A percentile compares a stretch with the other conserved stretches of the same genome.
Conservation (phyloP, 164 flowering plant species). For the Chloranthus sessilifolius region DNA sequence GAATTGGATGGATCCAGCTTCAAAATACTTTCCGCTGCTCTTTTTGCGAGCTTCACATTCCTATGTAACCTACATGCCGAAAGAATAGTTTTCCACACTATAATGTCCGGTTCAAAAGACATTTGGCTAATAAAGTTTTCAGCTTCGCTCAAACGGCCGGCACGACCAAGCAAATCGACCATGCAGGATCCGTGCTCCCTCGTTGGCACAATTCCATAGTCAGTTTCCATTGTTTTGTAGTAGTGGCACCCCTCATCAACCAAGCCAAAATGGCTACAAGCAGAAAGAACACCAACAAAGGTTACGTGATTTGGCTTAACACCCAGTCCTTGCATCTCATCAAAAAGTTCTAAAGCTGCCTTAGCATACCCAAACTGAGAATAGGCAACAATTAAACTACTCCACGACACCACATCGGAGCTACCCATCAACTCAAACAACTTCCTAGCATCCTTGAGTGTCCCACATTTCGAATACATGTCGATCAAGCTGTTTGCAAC, state of each 20-base stretch:
- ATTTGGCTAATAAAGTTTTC: slow-evolving; percentile 43
- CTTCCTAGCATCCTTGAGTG: slow-evolving; percentile 31
- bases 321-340: slow-evolving; percentile 35
- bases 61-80: slow-evolving; percentile 54
- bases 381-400: slow-evolving; percentile 54
- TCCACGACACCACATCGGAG: slow-evolving; percentile 68
- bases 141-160: slow-evolving; percentile 54
- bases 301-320: slow-evolving; percentile 57
- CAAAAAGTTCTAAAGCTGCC: slow-evolving; percentile 50
- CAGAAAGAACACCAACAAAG: slow-evolving; percentile 57
- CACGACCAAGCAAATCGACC: slow-evolving; percentile 60
- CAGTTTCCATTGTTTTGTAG: slow-evolving; percentile 39
- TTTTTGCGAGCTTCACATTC: slow-evolving; percentile 44
- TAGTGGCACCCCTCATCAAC: slow-evolving; percentile 52
- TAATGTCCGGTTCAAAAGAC: slow-evolving; percentile 48
- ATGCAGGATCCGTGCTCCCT: slow-evolving; percentile 61
- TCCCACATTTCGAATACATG: slow-evolving; percentile 65
- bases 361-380: slow-evolving; percentile 52
- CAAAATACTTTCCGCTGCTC: slow-evolving; percentile 52
- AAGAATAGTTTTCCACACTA: slow-evolving; percentile 58
- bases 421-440: slow-evolving; percentile 36
- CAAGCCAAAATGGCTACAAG: slow-evolving; percentile 65
- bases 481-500: slow-evolving; percentile 52
- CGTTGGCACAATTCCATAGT: slow-evolving; percentile 49
- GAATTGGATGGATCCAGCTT: slow-evolving; percentile 59